phyloP scores from a whole-genome alignment of 2,329 filamentous ascomycete species.

The Graphilbum fragrans region DNA sequence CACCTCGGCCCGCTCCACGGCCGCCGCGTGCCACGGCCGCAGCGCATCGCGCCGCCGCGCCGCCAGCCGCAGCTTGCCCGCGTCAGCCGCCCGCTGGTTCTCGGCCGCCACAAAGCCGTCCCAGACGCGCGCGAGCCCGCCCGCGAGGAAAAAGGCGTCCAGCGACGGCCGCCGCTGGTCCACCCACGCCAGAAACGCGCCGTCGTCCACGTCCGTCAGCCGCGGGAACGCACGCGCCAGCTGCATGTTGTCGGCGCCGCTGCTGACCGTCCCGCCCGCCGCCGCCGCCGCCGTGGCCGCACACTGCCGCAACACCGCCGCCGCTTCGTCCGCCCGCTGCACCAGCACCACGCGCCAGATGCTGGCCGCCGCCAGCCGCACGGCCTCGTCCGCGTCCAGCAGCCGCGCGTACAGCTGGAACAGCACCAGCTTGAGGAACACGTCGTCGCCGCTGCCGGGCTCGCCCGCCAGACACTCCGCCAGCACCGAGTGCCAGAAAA shows the following conservation, averaged over 20 bases:
- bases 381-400: constrained; percentile 52
- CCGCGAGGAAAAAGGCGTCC: constrained; percentile 73
- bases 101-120: constrained; percentile 76
- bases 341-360: constrained; percentile 88
- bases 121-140: constrained; percentile 71
- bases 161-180: constrained; percentile 69
- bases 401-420: constrained; percentile 89
- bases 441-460: constrained; percentile 24
- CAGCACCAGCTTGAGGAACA: constrained; percentile 70
- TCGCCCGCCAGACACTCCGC: constrained; percentile 57
- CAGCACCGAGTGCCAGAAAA: constrained; percentile 93
- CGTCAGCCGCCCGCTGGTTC: constrained; percentile 69
- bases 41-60: constrained; percentile 71
- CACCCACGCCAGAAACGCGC: constrained; percentile 78
- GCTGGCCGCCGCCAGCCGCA: constrained; percentile 67
- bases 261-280: neutral
- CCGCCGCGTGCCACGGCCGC: constrained; percentile 65
- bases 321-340: constrained; percentile 78
- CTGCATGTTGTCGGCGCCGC: constrained; percentile 41
- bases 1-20: constrained; percentile 54
- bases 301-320: constrained; percentile 59
- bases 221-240: constrained; percentile 70
- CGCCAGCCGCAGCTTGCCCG: constrained; percentile 51
- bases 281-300: constrained; percentile 32
- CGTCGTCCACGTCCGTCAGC: constrained; percentile 78